Conservation (phyloP, 257 asterid species). For the Lantana camara region DNA sequence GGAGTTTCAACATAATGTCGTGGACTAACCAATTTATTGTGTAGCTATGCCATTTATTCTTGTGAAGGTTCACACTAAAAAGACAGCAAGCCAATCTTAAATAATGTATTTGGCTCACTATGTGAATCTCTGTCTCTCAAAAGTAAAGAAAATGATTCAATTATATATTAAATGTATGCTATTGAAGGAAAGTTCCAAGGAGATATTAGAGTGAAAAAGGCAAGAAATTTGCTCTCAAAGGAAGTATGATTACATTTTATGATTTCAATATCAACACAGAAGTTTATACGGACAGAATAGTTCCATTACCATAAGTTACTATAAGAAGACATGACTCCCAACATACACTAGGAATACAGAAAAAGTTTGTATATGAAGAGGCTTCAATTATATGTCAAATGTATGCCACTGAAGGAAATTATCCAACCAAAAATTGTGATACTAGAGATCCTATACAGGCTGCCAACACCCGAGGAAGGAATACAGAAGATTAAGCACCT, state of each 20-base stretch:
- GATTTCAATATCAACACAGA: too few relatives aligned
- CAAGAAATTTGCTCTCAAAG: not conserved
- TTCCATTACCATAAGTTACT: not conserved
- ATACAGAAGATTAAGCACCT: conserved; percentile 51
- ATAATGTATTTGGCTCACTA: not conserved
- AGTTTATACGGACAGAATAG: too few relatives aligned
- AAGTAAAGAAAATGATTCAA: conserved; percentile 2
- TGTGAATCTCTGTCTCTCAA: not conserved
- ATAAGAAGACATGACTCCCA: not conserved
- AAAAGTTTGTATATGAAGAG: too few relatives aligned
- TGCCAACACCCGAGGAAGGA: conserved; percentile 4
- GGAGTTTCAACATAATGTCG: conserved; percentile 8
- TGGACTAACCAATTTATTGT: not conserved
- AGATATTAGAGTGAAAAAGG: not conserved
- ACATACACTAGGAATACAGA: not conserved
- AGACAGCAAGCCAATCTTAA: not conserved
- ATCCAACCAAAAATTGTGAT: too few relatives aligned
- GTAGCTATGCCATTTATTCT: conserved; percentile 1
- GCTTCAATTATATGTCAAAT: too few relatives aligned
- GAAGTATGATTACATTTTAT: not conserved
- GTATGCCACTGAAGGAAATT: too few relatives aligned
- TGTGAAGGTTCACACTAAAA: conserved; percentile 12
- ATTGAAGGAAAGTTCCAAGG: not conserved
- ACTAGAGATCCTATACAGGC: conserved; percentile 10
- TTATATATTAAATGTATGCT: not conserved